These are phyloP conservation scores for Hypholoma sublateritium DNA, from an alignment of 768 basidiomycete species.

Conservation along the genomic window DNA sequence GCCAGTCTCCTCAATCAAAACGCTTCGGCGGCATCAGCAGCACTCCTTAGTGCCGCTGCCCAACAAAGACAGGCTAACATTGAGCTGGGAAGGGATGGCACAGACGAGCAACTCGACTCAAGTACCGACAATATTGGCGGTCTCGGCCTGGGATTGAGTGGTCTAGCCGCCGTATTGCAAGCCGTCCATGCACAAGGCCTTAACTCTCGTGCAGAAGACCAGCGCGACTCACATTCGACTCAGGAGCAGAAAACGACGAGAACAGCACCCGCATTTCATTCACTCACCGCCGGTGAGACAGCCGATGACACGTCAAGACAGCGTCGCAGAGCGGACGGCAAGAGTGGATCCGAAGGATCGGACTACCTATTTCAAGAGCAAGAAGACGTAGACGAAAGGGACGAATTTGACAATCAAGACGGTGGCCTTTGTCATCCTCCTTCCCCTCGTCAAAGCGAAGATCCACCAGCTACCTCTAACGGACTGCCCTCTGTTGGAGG, in stretches of 20 bases:
- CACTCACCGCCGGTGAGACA: conserved; percentile 59
- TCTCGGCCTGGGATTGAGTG: conserved; percentile 57
- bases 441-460: conserved; percentile 32
- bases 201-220: conserved; percentile 43
- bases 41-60: conserved; percentile 62
- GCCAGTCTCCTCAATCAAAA: conserved; percentile 74
- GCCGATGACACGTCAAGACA: conserved; percentile 29
- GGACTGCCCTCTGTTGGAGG: conserved; percentile 46
- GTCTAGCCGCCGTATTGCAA: conserved; percentile 77
- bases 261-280: conserved; percentile 77
- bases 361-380: conserved; percentile 56
- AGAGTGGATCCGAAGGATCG: conserved; percentile 46
- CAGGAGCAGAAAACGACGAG: conserved; percentile 58
- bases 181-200: conserved; percentile 67
- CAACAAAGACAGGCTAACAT: conserved; percentile 60
- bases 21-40: conserved; percentile 66
- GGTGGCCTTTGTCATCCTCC: conserved; percentile 26
- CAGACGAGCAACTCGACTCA: conserved; percentile 27
- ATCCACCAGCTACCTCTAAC: conserved; percentile 31
- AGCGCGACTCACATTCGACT: conserved; percentile 31
- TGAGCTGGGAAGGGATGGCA: conserved; percentile 31
- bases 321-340: conserved; percentile 34
- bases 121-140: conserved; percentile 34
- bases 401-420: conserved; percentile 31
- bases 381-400: conserved; percentile 44